A percentile compares a stretch with the other conserved stretches of the same genome.
phyloP scores from a whole-genome alignment of 257 asterid genomes.

The Thymus quinquecostatus region DNA sequence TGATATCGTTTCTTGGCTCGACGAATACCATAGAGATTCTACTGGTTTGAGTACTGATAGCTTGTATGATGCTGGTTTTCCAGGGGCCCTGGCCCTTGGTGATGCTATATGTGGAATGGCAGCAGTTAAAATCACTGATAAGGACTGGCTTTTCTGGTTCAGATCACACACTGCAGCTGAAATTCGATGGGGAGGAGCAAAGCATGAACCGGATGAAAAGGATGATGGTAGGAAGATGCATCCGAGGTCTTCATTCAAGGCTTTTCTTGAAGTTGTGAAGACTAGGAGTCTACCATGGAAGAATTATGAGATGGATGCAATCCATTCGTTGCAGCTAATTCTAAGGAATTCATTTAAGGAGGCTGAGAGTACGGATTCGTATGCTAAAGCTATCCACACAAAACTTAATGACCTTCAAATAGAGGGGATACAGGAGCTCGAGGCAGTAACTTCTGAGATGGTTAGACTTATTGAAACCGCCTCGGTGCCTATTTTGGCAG shows the following conservation, averaged over 20 bases:
- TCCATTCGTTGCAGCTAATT: conserved; percentile 92
- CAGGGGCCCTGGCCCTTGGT: conserved; percentile 87
- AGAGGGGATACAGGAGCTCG: conserved; percentile 85
- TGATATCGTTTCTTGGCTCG: conserved; percentile 85
- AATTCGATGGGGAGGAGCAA: conserved; percentile 92
- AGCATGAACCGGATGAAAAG: conserved; percentile 72
- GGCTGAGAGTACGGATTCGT: conserved; percentile 41
- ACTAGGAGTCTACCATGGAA: conserved; percentile 83
- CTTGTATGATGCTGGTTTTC: conserved; percentile 84
- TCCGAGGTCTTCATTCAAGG: conserved; percentile 88
- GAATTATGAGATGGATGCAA: conserved; percentile 94
- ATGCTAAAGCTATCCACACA: conserved; percentile 51
- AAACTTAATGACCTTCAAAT: conserved; percentile 75
- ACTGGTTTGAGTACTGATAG: conserved; percentile 93
- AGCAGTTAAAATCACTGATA: conserved; percentile 75
- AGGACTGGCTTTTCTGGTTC: conserved; percentile 96
- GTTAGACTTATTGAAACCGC: conserved; percentile 94
- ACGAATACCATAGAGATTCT: conserved; percentile 79
- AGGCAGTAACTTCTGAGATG: conserved; percentile 90
- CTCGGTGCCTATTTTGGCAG: conserved; percentile 86
- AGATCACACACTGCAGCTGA: conserved; percentile 89
- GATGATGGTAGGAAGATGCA: conserved; percentile 91
- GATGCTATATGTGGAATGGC: conserved; percentile 93
- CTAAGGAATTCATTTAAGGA: conserved; percentile 75
- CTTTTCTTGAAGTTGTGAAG: conserved; percentile 88